Conservation (phyloP, 2,329 filamentous ascomycete species). For the Diaporthe amygdali region DNA sequence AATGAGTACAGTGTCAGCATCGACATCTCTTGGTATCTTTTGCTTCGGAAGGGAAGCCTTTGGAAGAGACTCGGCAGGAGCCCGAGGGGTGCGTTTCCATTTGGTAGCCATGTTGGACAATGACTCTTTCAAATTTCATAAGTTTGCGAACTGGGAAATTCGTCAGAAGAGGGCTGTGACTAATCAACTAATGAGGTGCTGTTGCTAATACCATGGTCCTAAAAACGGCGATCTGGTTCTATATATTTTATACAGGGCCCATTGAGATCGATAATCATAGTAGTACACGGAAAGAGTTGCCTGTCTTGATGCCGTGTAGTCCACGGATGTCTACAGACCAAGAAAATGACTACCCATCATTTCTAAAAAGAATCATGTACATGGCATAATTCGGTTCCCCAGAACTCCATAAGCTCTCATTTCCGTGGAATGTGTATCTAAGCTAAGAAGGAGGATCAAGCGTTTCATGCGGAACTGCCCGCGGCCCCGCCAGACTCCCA, state of each 20-base stretch:
- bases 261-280: not conserved
- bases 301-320: not conserved
- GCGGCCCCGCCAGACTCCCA: not conserved
- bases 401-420: not conserved
- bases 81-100: not conserved
- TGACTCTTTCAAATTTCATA: not conserved
- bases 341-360: not conserved
- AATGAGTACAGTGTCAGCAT: not conserved
- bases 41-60: not conserved
- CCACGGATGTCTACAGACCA: not conserved
- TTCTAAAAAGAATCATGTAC: not conserved
- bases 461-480: not conserved
- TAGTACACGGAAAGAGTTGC: not conserved
- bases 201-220: not conserved
- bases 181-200: too few relatives aligned
- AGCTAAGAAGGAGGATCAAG: not conserved
- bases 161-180: not conserved
- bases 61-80: not conserved
- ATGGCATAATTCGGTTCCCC: not conserved
- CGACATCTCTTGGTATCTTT: not conserved
- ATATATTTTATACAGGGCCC: not conserved
- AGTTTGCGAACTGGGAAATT: not conserved
- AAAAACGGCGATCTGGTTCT: not conserved
- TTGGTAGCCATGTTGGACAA: not conserved
- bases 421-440: not conserved